phyloP scores from a whole-genome alignment of 768 basidiomycete species.

The Galerina sulciceps region DNA sequence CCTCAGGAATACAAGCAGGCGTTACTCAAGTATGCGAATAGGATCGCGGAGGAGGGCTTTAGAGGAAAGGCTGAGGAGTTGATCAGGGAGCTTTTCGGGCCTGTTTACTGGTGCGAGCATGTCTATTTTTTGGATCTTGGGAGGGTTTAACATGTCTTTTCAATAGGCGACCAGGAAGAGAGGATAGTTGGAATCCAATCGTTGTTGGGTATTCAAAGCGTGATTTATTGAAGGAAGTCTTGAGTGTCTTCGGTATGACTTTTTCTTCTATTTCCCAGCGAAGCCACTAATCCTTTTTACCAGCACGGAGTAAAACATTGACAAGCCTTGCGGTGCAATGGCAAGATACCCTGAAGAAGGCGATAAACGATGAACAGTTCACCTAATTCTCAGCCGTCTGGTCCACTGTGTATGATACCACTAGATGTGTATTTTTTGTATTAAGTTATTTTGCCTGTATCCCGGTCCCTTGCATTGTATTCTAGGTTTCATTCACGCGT shows the following conservation, averaged over 20 bases:
- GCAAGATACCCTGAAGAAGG: constrained; percentile 79
- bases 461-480: too few species aligned
- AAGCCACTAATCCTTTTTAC: neutral
- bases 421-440: too few species aligned
- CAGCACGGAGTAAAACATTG: constrained; percentile 77
- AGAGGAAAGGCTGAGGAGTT: constrained; percentile 89
- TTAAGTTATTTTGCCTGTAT: too few species aligned
- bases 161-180: constrained; percentile 69
- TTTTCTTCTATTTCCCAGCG: neutral
- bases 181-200: constrained; percentile 68
- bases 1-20: constrained; percentile 83
- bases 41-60: constrained; percentile 89
- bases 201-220: constrained; percentile 78
- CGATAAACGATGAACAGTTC: constrained; percentile 54
- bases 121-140: neutral
- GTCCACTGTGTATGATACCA: neutral
- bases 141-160: constrained; percentile 11
- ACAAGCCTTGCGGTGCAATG: constrained; percentile 78
- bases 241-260: constrained; percentile 74
- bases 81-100: constrained; percentile 88
- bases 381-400: neutral
- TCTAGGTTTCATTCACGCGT: too few species aligned
- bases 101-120: constrained; percentile 79
- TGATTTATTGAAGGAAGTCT: constrained; percentile 81
- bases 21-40: constrained; percentile 77